Evolutionary conservation across 1,284 basidiomycete genomes (phyloP).

Genomic region (Paramarasmius palmivorus): DNA sequence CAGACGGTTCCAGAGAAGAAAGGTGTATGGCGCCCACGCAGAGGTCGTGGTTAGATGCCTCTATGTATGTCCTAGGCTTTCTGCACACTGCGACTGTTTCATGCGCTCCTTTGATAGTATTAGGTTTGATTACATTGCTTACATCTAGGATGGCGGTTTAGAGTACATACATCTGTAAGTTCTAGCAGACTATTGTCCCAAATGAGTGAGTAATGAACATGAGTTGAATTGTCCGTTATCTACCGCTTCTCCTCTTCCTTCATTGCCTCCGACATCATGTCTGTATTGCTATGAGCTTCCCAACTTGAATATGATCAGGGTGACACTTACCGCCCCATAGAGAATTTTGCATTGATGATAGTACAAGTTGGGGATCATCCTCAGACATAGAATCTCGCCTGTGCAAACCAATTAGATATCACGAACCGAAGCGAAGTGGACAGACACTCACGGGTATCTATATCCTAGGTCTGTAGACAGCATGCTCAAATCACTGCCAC

Average conservation of each 20-base stretch:
- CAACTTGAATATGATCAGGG: neutral
- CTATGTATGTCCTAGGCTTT: neutral
- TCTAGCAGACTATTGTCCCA: slow-evolving; percentile 3
- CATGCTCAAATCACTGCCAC: slow-evolving; percentile 61
- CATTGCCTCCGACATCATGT: slow-evolving; percentile 18
- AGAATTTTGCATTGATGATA: slow-evolving; percentile 64
- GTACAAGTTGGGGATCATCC: slow-evolving; percentile 53
- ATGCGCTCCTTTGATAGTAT: too few species aligned
- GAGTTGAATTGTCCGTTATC: neutral
- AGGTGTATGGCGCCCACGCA: slow-evolving; percentile 42
- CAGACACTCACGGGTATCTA: slow-evolving; percentile 44
- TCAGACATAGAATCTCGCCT: slow-evolving; percentile 51
- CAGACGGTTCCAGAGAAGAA: slow-evolving; percentile 52
- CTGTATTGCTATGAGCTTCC: neutral
- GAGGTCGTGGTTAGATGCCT: slow-evolving; percentile 22
- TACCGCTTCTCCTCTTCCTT: slow-evolving; percentile 14
- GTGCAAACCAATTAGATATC: slow-evolving; percentile 13
- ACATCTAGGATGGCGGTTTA: slow-evolving; percentile 3
- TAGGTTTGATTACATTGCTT: slow-evolving; percentile 3
- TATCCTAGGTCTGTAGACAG: slow-evolving; percentile 56
- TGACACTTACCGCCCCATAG: slow-evolving; percentile 67
- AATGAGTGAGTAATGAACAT: slow-evolving; percentile 2
- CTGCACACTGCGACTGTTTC: too few species aligned
- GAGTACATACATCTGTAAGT: slow-evolving; percentile 2
- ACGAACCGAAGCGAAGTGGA: neutral